Percentiles rank a stretch among this genome's conserved stretches.
phyloP scores from a whole-genome alignment of 441 rosid genomes.

The Populus trichocarpa region DNA sequence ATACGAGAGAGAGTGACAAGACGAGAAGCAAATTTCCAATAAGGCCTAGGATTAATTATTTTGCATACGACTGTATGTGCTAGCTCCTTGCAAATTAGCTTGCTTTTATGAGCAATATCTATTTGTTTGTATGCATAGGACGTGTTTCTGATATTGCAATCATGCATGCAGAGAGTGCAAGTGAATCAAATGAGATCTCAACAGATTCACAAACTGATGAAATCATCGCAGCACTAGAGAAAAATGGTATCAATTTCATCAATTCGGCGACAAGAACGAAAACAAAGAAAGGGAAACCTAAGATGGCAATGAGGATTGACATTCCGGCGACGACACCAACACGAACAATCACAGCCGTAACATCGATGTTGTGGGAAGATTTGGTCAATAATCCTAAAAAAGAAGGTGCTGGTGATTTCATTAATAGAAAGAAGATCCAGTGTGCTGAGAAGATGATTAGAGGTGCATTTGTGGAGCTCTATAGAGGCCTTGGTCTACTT shows the following conservation, averaged over 20 bases:
- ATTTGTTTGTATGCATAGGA: background rate
- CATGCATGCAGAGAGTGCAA: constrained; percentile 34
- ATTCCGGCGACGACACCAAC: constrained; percentile 60
- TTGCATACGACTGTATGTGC: too few species aligned
- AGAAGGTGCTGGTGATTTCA: constrained; percentile 48
- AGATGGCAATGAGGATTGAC: constrained; percentile 70
- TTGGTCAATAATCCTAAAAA: constrained; percentile 65
- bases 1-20: background rate
- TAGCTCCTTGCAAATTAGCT: too few species aligned
- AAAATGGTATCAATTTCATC: constrained; percentile 66
- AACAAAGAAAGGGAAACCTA: constrained; percentile 70
- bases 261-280: constrained; percentile 56
- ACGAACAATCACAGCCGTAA: constrained; percentile 55
- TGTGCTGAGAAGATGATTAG: constrained; percentile 89
- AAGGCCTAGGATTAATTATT: background rate
- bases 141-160: background rate
- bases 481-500: constrained; percentile 71
- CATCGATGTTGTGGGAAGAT: constrained; percentile 78
- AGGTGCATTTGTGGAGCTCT: constrained; percentile 89
- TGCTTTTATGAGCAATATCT: too few species aligned
- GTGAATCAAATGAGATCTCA: constrained; percentile 28
- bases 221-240: constrained; percentile 66
- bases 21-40: background rate
- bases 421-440: constrained; percentile 68
- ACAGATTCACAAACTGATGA: constrained; percentile 62